phyloP scores from a whole-genome alignment of 2,329 filamentous ascomycete genomes.

The Phialocephala sp. region DNA sequence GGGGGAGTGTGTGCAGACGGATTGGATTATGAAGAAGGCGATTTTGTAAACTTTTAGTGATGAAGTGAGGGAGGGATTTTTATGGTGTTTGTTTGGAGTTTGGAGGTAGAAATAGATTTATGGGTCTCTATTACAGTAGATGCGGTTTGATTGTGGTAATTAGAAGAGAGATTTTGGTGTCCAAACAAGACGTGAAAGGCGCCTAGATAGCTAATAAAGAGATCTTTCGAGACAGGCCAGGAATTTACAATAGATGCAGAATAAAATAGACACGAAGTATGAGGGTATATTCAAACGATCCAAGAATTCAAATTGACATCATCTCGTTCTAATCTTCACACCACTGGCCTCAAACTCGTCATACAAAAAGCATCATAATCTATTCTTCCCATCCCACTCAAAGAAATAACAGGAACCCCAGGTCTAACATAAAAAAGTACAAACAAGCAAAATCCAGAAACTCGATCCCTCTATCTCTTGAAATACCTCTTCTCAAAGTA shows the following conservation, averaged over 20 bases:
- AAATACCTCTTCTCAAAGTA: slow-evolving; percentile 49
- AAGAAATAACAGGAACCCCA: background rate
- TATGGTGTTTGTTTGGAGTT: background rate
- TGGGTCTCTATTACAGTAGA: too few species aligned
- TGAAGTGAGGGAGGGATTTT: background rate
- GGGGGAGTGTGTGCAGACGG: slow-evolving; percentile 50
- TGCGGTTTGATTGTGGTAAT: background rate
- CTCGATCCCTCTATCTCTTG: slow-evolving; percentile 41
- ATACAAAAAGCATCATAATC: background rate
- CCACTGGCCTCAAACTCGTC: too few species aligned
- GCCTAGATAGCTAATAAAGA: background rate
- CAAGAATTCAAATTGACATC: background rate
- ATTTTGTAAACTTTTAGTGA: slow-evolving; percentile 23
- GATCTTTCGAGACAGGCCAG: background rate
- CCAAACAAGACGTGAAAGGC: background rate
- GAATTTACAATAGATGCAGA: background rate
- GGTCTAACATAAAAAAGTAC: background rate
- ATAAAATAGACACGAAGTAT: background rate
- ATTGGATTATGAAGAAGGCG: slow-evolving; percentile 49
- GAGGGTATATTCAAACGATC: slow-evolving; percentile 6
- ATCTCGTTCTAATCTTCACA: background rate
- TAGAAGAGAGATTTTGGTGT: background rate
- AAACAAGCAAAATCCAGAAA: background rate
- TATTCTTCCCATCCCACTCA: background rate
- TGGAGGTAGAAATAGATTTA: background rate